These are phyloP conservation scores for Aspergillus fructus DNA, from an alignment of 2,329 filamentous ascomycete species.

Conservation along the genomic window DNA sequence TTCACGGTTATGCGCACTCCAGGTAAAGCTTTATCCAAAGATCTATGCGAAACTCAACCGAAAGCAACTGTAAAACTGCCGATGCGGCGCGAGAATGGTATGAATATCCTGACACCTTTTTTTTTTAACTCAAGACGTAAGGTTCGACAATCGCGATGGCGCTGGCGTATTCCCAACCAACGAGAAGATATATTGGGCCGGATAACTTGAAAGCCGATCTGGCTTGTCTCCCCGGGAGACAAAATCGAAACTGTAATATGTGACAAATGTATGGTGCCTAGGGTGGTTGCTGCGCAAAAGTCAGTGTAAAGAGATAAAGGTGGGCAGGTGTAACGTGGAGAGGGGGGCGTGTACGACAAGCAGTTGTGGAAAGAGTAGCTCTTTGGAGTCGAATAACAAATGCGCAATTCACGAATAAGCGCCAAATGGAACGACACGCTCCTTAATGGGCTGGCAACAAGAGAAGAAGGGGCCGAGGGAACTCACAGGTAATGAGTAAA, in stretches of 20 bases:
- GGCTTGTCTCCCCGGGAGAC: background rate
- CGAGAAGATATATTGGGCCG: background rate
- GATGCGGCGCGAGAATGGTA: background rate
- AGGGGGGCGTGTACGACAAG: background rate
- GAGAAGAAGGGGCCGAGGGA: background rate
- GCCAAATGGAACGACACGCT: background rate
- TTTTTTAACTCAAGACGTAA: background rate
- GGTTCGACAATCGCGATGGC: background rate
- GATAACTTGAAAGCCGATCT: background rate
- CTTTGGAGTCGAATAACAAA: background rate
- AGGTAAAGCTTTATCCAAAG: background rate
- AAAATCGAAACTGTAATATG: background rate
- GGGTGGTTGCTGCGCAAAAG: background rate
- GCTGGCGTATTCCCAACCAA: background rate
- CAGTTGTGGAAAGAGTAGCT: background rate
- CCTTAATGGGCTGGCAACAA: background rate
- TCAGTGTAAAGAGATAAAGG: background rate
- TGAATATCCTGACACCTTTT: background rate
- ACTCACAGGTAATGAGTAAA: conserved; percentile 12
- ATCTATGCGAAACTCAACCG: background rate
- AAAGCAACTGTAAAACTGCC: background rate
- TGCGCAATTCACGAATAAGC: background rate
- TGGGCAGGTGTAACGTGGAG: background rate
- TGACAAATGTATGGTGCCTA: background rate
- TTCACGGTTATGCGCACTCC: background rate